phyloP scores from a whole-genome alignment of 805 yeast genomes.

The Debaryomyces hansenii region DNA sequence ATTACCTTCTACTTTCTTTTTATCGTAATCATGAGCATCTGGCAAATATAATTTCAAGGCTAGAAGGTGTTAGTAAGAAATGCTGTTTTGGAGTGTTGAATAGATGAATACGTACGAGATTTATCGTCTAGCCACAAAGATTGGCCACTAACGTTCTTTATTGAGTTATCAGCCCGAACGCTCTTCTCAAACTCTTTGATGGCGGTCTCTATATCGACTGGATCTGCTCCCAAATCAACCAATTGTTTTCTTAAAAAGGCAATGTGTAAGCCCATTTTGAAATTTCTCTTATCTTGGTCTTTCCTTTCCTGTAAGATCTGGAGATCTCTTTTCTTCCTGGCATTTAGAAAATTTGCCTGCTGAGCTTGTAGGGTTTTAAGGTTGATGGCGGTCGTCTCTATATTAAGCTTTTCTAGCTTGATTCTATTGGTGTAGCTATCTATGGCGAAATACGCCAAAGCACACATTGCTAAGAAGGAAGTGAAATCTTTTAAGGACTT shows the following conservation, averaged over 20 bases:
- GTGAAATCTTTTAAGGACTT: conserved; percentile 36
- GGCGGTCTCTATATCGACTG: conserved; percentile 55
- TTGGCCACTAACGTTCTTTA: conserved; percentile 55
- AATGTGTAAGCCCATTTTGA: conserved; percentile 65
- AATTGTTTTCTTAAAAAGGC: conserved; percentile 65
- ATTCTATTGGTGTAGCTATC: conserved; percentile 49
- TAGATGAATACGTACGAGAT: conserved; percentile 24
- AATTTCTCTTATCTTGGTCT: conserved; percentile 46
- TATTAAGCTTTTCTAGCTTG: conserved; percentile 32
- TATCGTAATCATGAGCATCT: conserved; percentile 60
- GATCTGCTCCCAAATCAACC: conserved; percentile 55
- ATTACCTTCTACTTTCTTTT: conserved; percentile 19
- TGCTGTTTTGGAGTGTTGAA: not conserved
- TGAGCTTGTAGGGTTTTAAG: conserved; percentile 38
- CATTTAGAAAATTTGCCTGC: conserved; percentile 50
- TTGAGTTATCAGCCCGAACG: conserved; percentile 58
- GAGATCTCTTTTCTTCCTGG: conserved; percentile 51
- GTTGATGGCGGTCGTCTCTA: conserved; percentile 38
- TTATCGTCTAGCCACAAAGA: conserved; percentile 61
- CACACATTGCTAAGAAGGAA: conserved; percentile 40
- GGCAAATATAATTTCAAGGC: conserved; percentile 54
- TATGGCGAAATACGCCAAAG: conserved; percentile 49
- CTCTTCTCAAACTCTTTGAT: conserved; percentile 54
- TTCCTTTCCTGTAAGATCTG: conserved; percentile 54
- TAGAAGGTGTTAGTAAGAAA: conserved; percentile 15